Base-by-base conservation (phyloP, 176 grass and related monocot genomes). In the Chrysopogon serrulatus region DNA sequence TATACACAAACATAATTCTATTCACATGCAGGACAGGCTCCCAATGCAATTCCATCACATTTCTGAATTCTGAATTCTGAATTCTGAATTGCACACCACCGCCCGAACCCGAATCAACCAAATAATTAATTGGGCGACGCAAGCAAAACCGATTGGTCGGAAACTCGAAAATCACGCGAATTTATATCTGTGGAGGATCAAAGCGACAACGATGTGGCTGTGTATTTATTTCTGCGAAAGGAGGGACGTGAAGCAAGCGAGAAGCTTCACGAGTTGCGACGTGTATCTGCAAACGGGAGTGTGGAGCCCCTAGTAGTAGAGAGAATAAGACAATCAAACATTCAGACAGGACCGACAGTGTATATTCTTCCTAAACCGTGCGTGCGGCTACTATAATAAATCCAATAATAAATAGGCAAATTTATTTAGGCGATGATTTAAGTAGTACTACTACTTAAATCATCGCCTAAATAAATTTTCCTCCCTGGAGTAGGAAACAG, bases 211-310 rank as follows among this genome's bases (percentile, higher is more conserved):
- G 79, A 86, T n/a, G 79, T 79, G 59, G 67, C 59, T 79, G 66
- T 79, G 66, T 24, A 73, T 72, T 36, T 19, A 73, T 77, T 63
- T 63, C 43, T 4, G 57, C 5, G 44, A 35, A 73, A 34, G 10
- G 27, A 42, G 34, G 57, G 17, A 47, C 48, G 72, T 51, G 84
- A 87, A 87, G 84, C 88, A 74, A 74, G 79, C 74, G 72, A 32
- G 79, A 90, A 86, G 67, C 84, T 86, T 90, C 88, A 79, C n/a
- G 45, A 14, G 79, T 54, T 18, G 60, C 56, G 75, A 62, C 72
- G 27, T 31, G 34, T 57, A 30, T 41, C 26, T 15, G 76, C 42
- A 30, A 30, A 16, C 48, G 37, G 77, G 63, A 76, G 40, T 44
- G 70, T 48, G 70, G 70, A 72, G 69, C 69, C 69, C 14, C 51